These are phyloP conservation scores for Geotrichum phurueaensis DNA, from an alignment of 1,139 yeast genomes.

Conservation along the genomic window DNA sequence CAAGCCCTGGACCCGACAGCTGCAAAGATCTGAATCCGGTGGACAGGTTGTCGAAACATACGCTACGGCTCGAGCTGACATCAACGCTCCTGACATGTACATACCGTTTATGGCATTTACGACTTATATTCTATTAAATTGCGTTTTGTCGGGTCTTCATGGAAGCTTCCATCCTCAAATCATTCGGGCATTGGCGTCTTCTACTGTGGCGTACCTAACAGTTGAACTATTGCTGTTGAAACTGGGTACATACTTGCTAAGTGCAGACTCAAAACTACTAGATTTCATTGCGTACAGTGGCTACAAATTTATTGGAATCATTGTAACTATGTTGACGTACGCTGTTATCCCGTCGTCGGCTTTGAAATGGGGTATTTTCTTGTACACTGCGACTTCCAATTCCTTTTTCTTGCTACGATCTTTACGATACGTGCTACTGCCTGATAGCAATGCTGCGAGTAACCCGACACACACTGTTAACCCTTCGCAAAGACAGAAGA, in stretches of 20 bases:
- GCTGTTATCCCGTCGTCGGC: constrained; percentile 40
- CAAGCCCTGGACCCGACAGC: constrained; percentile 48
- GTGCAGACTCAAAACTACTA: constrained; percentile 56
- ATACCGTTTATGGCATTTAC: constrained; percentile 90
- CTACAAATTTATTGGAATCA: constrained; percentile 73
- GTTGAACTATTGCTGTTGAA: constrained; percentile 61
- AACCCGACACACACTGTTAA: constrained; percentile 30
- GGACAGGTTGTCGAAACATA: constrained; percentile 42
- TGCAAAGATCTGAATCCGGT: constrained; percentile 34
- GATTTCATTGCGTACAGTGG: constrained; percentile 90
- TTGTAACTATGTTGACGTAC: constrained; percentile 37
- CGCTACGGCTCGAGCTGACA: constrained; percentile 73
- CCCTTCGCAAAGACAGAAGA: constrained; percentile 66
- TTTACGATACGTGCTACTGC: constrained; percentile 67
- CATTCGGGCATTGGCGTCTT: constrained; percentile 84
- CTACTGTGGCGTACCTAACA: constrained; percentile 76
- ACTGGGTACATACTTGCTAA: constrained; percentile 56
- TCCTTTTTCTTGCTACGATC: constrained; percentile 62
- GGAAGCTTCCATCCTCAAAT: constrained; percentile 93
- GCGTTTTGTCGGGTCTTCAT: constrained; percentile 76
- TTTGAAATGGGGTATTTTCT: constrained; percentile 40
- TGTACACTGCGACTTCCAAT: constrained; percentile 38
- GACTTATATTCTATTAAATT: constrained; percentile 81
- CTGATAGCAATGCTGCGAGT: constrained; percentile 35
- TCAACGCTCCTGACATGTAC: constrained; percentile 94